Evolutionary conservation across 805 yeast genomes (phyloP).

Genomic region (Priceomyces castillae): DNA sequence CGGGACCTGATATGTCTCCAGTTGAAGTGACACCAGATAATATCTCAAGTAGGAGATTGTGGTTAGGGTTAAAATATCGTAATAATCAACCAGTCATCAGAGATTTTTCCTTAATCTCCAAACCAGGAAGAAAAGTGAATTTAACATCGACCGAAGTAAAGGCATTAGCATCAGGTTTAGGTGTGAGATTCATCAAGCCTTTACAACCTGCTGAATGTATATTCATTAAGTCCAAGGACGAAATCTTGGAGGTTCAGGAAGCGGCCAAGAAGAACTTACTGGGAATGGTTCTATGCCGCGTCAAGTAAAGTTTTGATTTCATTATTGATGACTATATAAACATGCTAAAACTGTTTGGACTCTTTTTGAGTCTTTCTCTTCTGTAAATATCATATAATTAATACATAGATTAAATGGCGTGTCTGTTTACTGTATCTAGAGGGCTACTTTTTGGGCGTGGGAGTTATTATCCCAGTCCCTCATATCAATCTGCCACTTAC

Average conservation of each 20-base stretch:
- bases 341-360: neutral
- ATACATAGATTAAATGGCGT: neutral
- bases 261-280: slow-evolving; percentile 70
- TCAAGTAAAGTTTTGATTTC: slow-evolving; percentile 35
- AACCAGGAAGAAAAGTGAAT: slow-evolving; percentile 76
- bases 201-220: slow-evolving; percentile 87
- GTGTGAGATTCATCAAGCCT: slow-evolving; percentile 74
- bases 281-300: slow-evolving; percentile 83
- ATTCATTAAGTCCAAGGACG: slow-evolving; percentile 53
- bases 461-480: slow-evolving; percentile 73
- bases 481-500: slow-evolving; percentile 86
- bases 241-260: slow-evolving; percentile 75
- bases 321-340: neutral
- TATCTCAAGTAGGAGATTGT: slow-evolving; percentile 77
- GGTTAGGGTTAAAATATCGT: slow-evolving; percentile 91
- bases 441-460: slow-evolving; percentile 31
- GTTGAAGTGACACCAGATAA: slow-evolving; percentile 84
- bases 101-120: slow-evolving; percentile 69
- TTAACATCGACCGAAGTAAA: slow-evolving; percentile 63
- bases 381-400: neutral
- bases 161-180: slow-evolving; percentile 71
- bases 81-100: slow-evolving; percentile 74
- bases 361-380: neutral
- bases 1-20: slow-evolving; percentile 79
- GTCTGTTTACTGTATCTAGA: slow-evolving; percentile 12